These are phyloP conservation scores for Gnomoniopsis smithogilvyi DNA, from an alignment of 2,329 filamentous ascomycete species.

Conservation along the genomic window DNA sequence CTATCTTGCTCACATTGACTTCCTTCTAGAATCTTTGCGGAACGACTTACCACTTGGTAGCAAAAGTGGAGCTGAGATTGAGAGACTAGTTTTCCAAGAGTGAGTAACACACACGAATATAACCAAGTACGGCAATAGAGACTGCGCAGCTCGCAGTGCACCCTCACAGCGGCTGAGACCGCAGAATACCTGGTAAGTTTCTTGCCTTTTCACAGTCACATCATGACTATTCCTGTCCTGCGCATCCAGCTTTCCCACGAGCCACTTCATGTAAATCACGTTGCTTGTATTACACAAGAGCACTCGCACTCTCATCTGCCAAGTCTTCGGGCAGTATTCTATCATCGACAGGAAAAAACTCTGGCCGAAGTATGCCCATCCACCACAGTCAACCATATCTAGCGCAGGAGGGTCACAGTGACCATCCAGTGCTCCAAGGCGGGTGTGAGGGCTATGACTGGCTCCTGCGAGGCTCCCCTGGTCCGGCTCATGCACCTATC, in stretches of 20 bases:
- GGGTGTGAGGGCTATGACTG: constrained; percentile 34
- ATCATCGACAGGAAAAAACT: constrained; percentile 18
- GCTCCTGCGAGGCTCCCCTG: constrained; percentile 25
- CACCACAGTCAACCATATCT: constrained; percentile 28
- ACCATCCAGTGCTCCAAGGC: constrained; percentile 37
- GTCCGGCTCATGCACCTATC: constrained; percentile 29
- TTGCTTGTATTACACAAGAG: neutral
- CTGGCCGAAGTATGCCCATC: constrained; percentile 30
- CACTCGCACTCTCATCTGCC: constrained; percentile 1
- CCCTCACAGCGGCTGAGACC: neutral
- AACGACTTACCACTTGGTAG: neutral
- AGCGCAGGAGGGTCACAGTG: constrained; percentile 29
- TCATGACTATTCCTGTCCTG: neutral
- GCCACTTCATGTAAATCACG: neutral
- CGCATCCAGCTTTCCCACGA: neutral
- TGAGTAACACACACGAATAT: neutral
- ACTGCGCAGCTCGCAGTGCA: neutral
- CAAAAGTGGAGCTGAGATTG: constrained; percentile 12
- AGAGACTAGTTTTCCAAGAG: constrained; percentile 1
- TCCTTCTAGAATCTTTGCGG: constrained; percentile 8
- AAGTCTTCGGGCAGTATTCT: constrained; percentile 6
- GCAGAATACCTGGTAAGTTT: neutral
- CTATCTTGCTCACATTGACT: constrained; percentile 11
- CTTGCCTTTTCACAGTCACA: neutral
- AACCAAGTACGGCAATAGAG: neutral